Evolutionary conservation across 2,329 filamentous ascomycete species (phyloP).

Genomic region (Xylaria sp.): DNA sequence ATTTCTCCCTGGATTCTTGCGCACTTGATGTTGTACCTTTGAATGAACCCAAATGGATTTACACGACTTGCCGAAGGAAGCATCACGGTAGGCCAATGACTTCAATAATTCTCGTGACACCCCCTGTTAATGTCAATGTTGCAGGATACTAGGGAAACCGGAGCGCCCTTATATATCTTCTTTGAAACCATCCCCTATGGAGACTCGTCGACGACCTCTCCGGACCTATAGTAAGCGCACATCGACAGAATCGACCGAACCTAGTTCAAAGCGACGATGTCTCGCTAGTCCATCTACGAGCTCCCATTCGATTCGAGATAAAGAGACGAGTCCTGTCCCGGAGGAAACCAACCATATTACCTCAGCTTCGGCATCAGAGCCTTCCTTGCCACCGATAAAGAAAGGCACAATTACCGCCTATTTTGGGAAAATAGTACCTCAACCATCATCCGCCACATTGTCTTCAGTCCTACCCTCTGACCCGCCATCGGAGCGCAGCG

Average conservation of each 20-base stretch:
- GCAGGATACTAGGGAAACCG: constrained; percentile 38
- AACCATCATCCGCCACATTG: constrained; percentile 33
- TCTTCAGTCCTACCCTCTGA: constrained; percentile 40
- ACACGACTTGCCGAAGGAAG: constrained; percentile 25
- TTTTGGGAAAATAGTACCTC: constrained; percentile 45
- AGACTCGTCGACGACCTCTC: constrained; percentile 46
- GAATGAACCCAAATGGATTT: constrained; percentile 30
- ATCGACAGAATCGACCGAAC: constrained; percentile 42
- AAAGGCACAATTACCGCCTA: constrained; percentile 49
- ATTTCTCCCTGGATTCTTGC: constrained; percentile 6
- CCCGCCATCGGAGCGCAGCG: constrained; percentile 34
- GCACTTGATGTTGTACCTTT: constrained; percentile 8
- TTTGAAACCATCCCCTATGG: constrained; percentile 31
- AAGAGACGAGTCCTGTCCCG: neutral
- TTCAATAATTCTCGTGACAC: neutral
- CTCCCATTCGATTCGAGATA: neutral
- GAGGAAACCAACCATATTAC: neutral
- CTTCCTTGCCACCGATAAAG: constrained; percentile 34
- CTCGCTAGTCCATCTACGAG: constrained; percentile 16
- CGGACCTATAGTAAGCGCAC: constrained; percentile 54
- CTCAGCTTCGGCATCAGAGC: neutral
- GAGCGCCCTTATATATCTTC: constrained; percentile 40
- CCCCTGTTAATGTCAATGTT: neutral
- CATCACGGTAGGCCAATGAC: constrained; percentile 28
- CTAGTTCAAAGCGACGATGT: constrained; percentile 43